Evolutionary conservation across 192 early-diverging fungal genomes (phyloP), one percentile per base, ranked within the genome.

Genomic region (Lunasporangiospora selenospora): DNA sequence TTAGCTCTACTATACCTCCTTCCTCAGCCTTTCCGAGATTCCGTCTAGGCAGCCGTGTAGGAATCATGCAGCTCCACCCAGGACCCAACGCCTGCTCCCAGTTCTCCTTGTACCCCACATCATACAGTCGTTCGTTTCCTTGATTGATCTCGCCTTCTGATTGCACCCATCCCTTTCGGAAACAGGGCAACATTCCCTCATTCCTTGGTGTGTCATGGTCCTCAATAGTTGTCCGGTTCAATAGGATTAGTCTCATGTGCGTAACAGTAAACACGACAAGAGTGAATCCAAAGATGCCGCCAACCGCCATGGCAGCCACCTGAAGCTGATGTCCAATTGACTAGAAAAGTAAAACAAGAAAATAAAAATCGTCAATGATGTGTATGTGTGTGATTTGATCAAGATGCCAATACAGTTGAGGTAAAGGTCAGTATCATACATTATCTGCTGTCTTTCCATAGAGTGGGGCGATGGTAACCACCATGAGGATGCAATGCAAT

Each of bases 211-310:
- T 77, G 23, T 44, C 30, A 18, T 81, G 63, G 34, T 70, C 58
- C 39, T 84, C 82, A 24, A 84, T 84, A 0, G 82, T 84, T 0
- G 82, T 81, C 16, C 62, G 47, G 52, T 84, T 84, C 19, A 65
- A 30, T 0, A 81, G 38, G 26, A 84, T 84, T 45, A 81, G 76
- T 6, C 64, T 62, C 21, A 56, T 38, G 54, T 84, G 82, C 7
- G 76, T 71, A 13, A 60, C 45, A 12, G 76, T 58, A 56, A 84
- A 84, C 19, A 75, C 75, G 23, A 73, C 45, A 13, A 84, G 62
- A 0, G 65, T 69, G 34, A 81, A 39, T 3, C 80, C 80, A 76
- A 81, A 84, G 11, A 84, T 41, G 7, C 54, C 69, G 6, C 60
- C 18, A 32, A 63, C 21, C 4, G 63, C 61, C 53, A 73, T 57